Conservation (phyloP, 805 yeast species). For the Metschnikowia santaceciliae region DNA sequence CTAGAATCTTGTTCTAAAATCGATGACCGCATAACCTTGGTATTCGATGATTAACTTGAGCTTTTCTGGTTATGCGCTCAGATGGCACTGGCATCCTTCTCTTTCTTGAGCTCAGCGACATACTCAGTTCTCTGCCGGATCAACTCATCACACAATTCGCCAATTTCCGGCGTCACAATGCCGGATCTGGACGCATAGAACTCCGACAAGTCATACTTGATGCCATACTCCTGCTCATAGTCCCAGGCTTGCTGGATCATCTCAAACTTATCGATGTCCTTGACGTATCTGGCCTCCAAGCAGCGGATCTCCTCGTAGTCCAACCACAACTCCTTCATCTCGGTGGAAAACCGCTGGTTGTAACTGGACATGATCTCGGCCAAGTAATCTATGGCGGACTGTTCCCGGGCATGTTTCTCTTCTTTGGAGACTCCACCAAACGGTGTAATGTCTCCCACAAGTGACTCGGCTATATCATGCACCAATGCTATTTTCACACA, state of each 20-base stretch:
- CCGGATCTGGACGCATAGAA: constrained; percentile 60
- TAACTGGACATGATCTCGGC: constrained; percentile 59
- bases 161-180: constrained; percentile 70
- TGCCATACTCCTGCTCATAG: constrained; percentile 66
- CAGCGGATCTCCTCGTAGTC: constrained; percentile 85
- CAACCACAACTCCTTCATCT: constrained; percentile 70
- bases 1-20: too few species aligned
- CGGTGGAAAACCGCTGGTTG: constrained; percentile 57
- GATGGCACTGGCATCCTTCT: neutral
- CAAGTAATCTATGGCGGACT: constrained; percentile 64
- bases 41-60: too few species aligned
- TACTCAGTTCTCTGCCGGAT: constrained; percentile 18
- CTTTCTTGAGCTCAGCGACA: constrained; percentile 7
- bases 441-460: constrained; percentile 93
- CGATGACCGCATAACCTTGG: too few species aligned
- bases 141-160: constrained; percentile 57
- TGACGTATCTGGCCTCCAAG: constrained; percentile 82
- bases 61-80: too few species aligned
- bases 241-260: constrained; percentile 78
- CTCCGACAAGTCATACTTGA: constrained; percentile 57
- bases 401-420: constrained; percentile 84
- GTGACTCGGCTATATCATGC: constrained; percentile 91
- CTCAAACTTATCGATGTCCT: constrained; percentile 91
- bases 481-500: constrained; percentile 84
- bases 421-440: constrained; percentile 62